phyloP scores from a whole-genome alignment of 768 basidiomycete species.

The Trametes sanguinea region DNA sequence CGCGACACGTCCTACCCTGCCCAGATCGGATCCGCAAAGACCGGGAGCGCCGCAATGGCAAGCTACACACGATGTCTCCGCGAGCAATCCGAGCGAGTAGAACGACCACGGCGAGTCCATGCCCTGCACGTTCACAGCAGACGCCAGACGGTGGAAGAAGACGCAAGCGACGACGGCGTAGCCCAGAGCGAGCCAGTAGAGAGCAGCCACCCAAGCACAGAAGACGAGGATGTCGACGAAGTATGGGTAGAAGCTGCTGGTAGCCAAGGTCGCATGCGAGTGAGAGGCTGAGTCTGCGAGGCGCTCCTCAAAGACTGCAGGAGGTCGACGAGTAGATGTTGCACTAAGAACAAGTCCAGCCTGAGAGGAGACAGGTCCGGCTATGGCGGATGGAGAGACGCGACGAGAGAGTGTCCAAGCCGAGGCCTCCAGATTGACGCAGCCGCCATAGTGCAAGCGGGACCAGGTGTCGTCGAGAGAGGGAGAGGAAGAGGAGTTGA shows the following conservation, averaged over 20 bases:
- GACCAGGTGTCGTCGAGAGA: background rate
- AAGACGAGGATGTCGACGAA: background rate
- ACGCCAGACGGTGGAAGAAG: conserved; percentile 1
- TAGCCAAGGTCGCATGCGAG: background rate
- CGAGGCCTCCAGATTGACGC: background rate
- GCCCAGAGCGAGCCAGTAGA: background rate
- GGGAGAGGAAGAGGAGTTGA: background rate
- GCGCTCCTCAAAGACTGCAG: background rate
- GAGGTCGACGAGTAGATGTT: background rate
- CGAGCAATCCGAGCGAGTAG: conserved; percentile 3
- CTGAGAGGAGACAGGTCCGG: background rate
- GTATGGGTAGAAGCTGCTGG: background rate
- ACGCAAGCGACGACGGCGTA: background rate
- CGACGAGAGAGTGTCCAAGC: background rate
- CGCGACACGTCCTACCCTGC: background rate
- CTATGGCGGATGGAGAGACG: background rate
- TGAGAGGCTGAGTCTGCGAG: background rate
- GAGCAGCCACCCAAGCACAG: background rate
- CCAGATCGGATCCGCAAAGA: background rate
- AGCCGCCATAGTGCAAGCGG: background rate
- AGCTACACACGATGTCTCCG: background rate
- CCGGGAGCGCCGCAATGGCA: background rate
- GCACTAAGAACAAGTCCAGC: background rate
- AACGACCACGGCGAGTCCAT: conserved; percentile 8
- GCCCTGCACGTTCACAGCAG: background rate